These are phyloP conservation scores for Solanum raphanifolium DNA, from an alignment of 257 asterid genomes.

Conservation along the genomic window DNA sequence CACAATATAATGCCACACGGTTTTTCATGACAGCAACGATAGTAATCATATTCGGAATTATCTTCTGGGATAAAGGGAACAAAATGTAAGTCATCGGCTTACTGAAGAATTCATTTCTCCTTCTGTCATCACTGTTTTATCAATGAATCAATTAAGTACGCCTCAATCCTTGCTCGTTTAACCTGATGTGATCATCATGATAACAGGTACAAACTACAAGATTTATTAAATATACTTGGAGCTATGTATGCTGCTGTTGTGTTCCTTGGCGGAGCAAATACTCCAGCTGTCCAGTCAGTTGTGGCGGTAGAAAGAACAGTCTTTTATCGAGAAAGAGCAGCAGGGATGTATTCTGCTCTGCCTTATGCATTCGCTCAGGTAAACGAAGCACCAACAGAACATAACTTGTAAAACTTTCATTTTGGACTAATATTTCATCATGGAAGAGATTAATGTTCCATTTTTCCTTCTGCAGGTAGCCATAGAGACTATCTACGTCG, in stretches of 20 bases:
- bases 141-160: neutral
- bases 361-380: conserved; percentile 48
- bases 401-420: neutral
- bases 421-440: neutral
- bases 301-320: conserved; percentile 17
- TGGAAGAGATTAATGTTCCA: neutral
- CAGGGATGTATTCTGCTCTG: neutral
- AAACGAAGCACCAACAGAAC: neutral
- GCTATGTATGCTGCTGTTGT: conserved; percentile 19
- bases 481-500: conserved; percentile 47
- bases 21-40: conserved; percentile 49
- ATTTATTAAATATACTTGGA: conserved; percentile 13
- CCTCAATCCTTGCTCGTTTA: neutral
- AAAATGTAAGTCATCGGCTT: conserved; percentile 32
- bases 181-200: neutral
- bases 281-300: conserved; percentile 19
- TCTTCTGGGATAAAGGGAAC: conserved; percentile 63
- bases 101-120: neutral
- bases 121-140: neutral
- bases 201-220: conserved; percentile 14
- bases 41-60: conserved; percentile 56
- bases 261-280: conserved; percentile 21
- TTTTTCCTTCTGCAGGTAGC: conserved; percentile 38
- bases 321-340: neutral
- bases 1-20: conserved; percentile 55